Base-by-base conservation (phyloP, 1,284 basidiomycete species). In the Malassezia slooffiae region DNA sequence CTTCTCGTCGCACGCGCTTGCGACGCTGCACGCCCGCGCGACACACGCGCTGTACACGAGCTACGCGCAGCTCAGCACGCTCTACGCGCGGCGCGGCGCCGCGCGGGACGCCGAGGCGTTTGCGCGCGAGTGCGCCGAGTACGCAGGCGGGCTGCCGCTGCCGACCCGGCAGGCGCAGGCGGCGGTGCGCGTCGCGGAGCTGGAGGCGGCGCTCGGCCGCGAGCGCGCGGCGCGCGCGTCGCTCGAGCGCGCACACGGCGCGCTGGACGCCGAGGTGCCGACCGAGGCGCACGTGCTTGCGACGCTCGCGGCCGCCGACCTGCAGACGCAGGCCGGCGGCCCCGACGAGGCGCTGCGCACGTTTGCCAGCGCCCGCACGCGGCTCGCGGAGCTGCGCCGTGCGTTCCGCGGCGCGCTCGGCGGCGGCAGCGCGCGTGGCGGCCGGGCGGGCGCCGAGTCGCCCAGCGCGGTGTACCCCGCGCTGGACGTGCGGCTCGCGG, bases 41-140 rank as follows among this genome's bases (percentile, higher is more conserved):
- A 35, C 31, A 3, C 17, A 36, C 27, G 15, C 17, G 7, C 15
- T 42, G 13, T 29, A 19, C 21, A n/a, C 30, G 12, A 23, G 16
- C 4, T 62, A 59, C 37, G 31, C 48, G 29, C 42, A 37, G 5
- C 41, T 63, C 30, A 55, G 54, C 20, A 40, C 30, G 13, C 22
- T 62, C 29, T 53, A 65, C 29, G 50, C 54, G n/a, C 17, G 41
- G 16, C 62, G 64, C 15, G 65, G 65, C 24, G 55, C 56, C 8
- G 56, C 50, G 5, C 36, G 50, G 6, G 62, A 68, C 22, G 61
- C 65, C 3, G 58, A 58, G n/a, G 51, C 52, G 2, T 55, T 59
- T 40, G 62, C 54, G 9, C 38, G 39, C 6, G 65, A 68, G 35
- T 49, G 52, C 17, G 48, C 65, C 27, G 56, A 60, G 28, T 55